Conservation (phyloP, 345 rosid genomes). For the Melaleuca alternifolia region DNA sequence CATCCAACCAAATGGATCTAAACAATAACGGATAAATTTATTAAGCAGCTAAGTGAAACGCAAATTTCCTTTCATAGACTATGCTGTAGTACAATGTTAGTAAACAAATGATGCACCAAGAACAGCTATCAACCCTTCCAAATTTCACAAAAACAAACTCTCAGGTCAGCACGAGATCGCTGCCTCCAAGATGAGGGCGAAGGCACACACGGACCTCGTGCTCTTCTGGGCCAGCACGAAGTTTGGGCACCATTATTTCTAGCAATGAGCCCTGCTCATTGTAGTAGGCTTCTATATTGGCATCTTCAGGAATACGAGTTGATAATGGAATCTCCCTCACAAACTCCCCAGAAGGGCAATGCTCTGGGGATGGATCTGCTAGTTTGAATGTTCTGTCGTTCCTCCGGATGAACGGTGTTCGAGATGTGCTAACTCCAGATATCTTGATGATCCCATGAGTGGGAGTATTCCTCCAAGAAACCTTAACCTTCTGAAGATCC, state of each 20-base stretch:
- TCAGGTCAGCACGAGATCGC: conserved; percentile 74
- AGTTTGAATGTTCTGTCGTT: conserved; percentile 89
- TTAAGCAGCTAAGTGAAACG: not conserved
- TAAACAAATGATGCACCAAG: not conserved
- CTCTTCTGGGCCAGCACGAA: conserved; percentile 75
- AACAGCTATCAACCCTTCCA: not conserved
- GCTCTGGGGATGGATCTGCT: conserved; percentile 86
- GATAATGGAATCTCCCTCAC: conserved; percentile 80
- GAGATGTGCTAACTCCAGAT: conserved; percentile 73
- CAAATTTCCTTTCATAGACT: not conserved
- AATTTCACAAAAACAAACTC: not conserved
- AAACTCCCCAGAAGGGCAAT: conserved; percentile 97
- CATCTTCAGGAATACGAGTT: conserved; percentile 90
- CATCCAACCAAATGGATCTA: not conserved
- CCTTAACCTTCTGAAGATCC: conserved; percentile 88
- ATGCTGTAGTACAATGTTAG: not conserved
- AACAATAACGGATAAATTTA: not conserved
- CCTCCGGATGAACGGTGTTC: conserved; percentile 69
- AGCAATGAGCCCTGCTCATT: conserved; percentile 87
- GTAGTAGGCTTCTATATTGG: conserved; percentile 81
- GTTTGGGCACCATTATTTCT: conserved; percentile 91
- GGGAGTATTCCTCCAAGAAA: conserved; percentile 89
- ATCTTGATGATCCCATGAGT: conserved; percentile 76
- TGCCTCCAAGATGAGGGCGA: conserved; percentile 64
- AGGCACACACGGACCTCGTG: conserved; percentile 96